A percentile compares a stretch with the other conserved stretches of the same genome.
phyloP scores from a whole-genome alignment of 164 flowering plant species.

The Aristolochia californica region DNA sequence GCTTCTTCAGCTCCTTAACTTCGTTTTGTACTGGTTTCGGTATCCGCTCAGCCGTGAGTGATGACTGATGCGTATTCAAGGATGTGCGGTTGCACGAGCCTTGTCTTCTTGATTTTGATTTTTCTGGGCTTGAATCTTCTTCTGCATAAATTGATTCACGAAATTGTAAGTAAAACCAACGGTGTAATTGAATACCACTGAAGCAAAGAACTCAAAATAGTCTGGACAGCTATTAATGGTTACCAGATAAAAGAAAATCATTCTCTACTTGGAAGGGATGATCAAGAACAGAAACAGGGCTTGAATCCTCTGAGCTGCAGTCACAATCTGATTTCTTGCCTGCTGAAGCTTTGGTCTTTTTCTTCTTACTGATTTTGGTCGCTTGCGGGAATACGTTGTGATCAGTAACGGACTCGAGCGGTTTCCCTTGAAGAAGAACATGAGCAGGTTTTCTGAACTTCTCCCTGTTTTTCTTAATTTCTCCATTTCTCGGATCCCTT shows the following conservation, averaged over 20 bases:
- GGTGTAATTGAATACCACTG: neutral
- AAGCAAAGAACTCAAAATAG: neutral
- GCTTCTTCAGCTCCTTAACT: slow-evolving; percentile 13
- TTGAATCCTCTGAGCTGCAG: slow-evolving; percentile 47
- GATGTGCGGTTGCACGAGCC: slow-evolving; percentile 15
- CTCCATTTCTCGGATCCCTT: neutral
- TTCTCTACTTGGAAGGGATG: slow-evolving; percentile 7
- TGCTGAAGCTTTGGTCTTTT: neutral
- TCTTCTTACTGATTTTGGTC: neutral
- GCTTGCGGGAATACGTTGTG: neutral
- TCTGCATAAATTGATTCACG: slow-evolving; percentile 6
- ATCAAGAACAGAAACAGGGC: slow-evolving; percentile 82
- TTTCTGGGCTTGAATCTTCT: slow-evolving; percentile 15
- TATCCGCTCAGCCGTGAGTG: neutral
- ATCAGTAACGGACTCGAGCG: too few species aligned
- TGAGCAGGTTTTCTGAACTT: neutral
- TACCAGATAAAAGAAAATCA: slow-evolving; percentile 36
- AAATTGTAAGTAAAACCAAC: neutral
- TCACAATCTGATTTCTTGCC: slow-evolving; percentile 17
- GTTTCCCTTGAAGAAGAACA: neutral
- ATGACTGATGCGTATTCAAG: neutral
- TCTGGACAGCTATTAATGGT: neutral
- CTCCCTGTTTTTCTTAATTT: neutral
- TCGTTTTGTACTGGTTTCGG: neutral
- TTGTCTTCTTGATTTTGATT: slow-evolving; percentile 34